phyloP scores from a whole-genome alignment of 306 rosid genomes.

The Herpetospermum pedunculosum region DNA sequence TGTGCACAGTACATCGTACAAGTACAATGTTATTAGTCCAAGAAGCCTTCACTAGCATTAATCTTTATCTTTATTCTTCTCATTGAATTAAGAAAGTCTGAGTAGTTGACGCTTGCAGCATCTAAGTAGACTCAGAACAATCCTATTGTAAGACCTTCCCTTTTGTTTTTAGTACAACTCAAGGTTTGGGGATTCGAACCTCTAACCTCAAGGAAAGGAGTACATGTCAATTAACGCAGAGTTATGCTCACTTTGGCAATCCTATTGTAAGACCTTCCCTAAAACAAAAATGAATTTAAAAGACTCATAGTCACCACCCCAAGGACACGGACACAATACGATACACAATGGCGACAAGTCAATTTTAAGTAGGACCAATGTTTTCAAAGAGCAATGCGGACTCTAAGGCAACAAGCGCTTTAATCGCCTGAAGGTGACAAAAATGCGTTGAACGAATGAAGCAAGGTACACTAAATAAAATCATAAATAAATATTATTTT shows the following conservation, averaged over 20 bases:
- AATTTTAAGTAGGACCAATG: neutral
- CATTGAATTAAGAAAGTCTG: neutral
- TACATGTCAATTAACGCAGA: no score
- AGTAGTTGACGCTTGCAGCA: neutral
- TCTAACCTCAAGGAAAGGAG: no score
- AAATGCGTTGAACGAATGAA: no score
- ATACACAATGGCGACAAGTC: neutral
- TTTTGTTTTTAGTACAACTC: no score
- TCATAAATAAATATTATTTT: no score
- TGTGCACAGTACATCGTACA: neutral
- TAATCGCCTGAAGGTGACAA: no score
- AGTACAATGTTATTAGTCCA: neutral
- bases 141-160: neutral
- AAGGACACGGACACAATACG: neutral
- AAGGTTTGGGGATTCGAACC: no score
- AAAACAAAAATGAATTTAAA: neutral
- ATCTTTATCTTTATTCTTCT: neutral
- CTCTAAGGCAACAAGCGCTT: no score
- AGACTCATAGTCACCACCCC: neutral
- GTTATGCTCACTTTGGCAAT: no score
- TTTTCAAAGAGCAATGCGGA: no score
- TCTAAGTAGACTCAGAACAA: slow-evolving; percentile 1
- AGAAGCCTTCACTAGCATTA: neutral
- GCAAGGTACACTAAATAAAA: no score
- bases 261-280: neutral